Percentiles rank a stretch among this genome's conserved stretches.
Conservation (phyloP, 371 early-diverging fungal genomes). For the Rhizopus delemar region DNA sequence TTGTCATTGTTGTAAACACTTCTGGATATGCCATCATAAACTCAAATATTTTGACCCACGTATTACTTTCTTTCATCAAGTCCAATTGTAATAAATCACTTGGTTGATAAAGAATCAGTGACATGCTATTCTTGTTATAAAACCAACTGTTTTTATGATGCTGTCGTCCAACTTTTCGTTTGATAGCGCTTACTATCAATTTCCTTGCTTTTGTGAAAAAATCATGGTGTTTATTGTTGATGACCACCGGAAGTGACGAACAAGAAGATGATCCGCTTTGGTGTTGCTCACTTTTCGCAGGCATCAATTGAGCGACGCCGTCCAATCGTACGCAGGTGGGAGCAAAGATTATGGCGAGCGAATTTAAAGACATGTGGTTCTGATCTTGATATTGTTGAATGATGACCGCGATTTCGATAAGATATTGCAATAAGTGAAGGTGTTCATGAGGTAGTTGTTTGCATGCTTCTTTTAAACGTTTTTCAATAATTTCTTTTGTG, state of each 20-base stretch:
- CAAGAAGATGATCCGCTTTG: conserved; percentile 6
- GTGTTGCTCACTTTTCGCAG: background rate
- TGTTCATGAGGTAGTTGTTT: conserved; percentile 26
- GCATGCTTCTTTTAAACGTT: conserved; percentile 11
- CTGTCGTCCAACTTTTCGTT: background rate
- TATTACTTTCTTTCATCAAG: conserved; percentile 27
- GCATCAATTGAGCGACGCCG: conserved; percentile 21
- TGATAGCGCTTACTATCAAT: background rate
- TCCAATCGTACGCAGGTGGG: conserved; percentile 37
- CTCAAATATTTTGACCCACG: conserved; percentile 30
- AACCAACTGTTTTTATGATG: background rate
- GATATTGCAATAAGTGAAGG: conserved; percentile 25
- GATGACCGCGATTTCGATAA: conserved; percentile 20
- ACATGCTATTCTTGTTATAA: conserved; percentile 1
- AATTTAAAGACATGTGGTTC: conserved; percentile 37
- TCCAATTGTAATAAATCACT: conserved; percentile 30
- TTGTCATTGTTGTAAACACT: conserved; percentile 20
- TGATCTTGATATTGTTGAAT: conserved; percentile 21
- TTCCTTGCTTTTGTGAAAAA: conserved; percentile 15
- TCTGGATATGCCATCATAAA: conserved; percentile 26
- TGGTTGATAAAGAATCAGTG: conserved; percentile 13
- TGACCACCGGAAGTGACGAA: conserved; percentile 1
- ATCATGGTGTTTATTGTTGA: conserved; percentile 9
- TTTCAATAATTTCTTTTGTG: conserved; percentile 15
- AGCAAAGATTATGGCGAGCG: conserved; percentile 40